These are phyloP conservation scores for Acer negundo DNA, from an alignment of 345 rosid species.

Conservation along the genomic window DNA sequence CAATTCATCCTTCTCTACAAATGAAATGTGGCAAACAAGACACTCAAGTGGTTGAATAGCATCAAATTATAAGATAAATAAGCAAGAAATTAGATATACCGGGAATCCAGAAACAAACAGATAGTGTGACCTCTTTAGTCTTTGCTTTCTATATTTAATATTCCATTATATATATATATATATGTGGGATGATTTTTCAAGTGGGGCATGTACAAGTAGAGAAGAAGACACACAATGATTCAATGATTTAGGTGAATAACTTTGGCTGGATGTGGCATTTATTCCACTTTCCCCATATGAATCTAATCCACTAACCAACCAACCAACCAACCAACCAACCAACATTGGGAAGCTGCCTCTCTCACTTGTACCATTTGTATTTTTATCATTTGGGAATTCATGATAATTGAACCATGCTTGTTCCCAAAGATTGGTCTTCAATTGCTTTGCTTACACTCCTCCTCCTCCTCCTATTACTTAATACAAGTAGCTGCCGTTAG, in stretches of 20 bases:
- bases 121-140: neutral
- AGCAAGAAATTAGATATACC: neutral
- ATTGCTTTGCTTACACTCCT: slow-evolving; percentile 36
- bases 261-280: slow-evolving; percentile 26
- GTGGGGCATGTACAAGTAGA: slow-evolving; percentile 21
- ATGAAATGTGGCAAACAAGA: neutral
- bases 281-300: slow-evolving; percentile 25
- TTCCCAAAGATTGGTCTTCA: slow-evolving; percentile 24
- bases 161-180: neutral
- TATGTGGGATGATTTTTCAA: neutral
- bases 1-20: too few relatives aligned
- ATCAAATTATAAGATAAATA: slow-evolving; percentile 1
- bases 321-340: slow-evolving; percentile 20
- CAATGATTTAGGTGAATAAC: slow-evolving; percentile 29
- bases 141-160: neutral
- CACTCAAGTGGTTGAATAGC: neutral
- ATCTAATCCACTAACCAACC: slow-evolving; percentile 28
- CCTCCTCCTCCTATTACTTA: neutral
- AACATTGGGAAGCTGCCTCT: slow-evolving; percentile 14
- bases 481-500: too few relatives aligned
- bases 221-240: slow-evolving; percentile 28
- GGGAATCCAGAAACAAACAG: slow-evolving; percentile 14
- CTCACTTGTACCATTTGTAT: slow-evolving; percentile 21
- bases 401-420: slow-evolving; percentile 30
- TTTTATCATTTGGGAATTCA: slow-evolving; percentile 21